Percentiles rank a stretch among this genome's conserved stretches.
Conservation (phyloP, 1,284 basidiomycete species). For the Ganoderma leucocontextum region DNA sequence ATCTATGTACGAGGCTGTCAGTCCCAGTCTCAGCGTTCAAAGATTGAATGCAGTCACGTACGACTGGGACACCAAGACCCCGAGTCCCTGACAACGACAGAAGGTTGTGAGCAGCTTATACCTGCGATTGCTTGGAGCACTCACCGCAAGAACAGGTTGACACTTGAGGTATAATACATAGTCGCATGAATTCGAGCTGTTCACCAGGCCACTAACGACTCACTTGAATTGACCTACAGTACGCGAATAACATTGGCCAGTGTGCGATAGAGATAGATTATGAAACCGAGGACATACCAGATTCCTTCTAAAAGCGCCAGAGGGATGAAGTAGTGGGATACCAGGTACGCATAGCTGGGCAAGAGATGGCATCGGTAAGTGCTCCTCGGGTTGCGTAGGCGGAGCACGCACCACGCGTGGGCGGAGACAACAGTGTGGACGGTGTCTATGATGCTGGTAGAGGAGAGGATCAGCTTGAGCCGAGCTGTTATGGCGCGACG, state of each 20-base stretch:
- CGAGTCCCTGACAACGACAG: background rate
- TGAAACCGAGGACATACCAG: constrained; percentile 1
- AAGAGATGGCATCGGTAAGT: background rate
- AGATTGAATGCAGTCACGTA: background rate
- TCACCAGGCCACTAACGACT: background rate
- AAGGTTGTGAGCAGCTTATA: background rate
- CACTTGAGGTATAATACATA: background rate
- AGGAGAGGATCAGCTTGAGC: background rate
- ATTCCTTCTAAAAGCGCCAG: constrained; percentile 1
- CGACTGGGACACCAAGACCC: constrained; percentile 9
- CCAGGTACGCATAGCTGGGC: constrained; percentile 17
- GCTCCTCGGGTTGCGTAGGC: too few species aligned
- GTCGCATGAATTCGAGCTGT: background rate
- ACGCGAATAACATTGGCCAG: too few species aligned
- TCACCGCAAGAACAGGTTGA: constrained; percentile 11
- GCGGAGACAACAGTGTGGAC: constrained; percentile 5
- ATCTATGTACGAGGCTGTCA: background rate
- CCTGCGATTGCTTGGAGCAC: background rate
- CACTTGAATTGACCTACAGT: constrained; percentile 5
- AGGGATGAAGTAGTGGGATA: constrained; percentile 13
- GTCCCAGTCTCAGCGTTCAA: background rate
- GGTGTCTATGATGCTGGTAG: constrained; percentile 11
- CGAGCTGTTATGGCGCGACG: background rate
- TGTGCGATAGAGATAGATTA: background rate
- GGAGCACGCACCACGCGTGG: constrained; percentile 15